Base-by-base conservation (phyloP, 768 basidiomycete genomes). In the Coprinopsis sp. region DNA sequence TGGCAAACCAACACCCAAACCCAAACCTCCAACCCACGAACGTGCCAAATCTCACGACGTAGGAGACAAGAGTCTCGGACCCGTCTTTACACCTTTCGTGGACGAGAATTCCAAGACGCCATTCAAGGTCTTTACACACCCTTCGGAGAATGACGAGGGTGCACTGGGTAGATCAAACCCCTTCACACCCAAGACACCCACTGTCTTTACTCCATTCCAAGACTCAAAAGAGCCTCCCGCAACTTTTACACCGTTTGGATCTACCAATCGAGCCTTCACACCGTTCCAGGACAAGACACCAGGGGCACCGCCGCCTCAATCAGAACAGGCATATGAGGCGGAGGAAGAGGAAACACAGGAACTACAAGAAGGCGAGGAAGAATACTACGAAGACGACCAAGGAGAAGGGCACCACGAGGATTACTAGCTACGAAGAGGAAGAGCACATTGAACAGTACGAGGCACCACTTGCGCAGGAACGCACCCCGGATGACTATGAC, bases 111-210 rank as follows among this genome's bases (percentile, higher is more conserved):
- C 63, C n/a, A 64, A 64, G 43, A 73, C 76, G 6, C 74, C 78
- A 3, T 78, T 71, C 71, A 70, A 84, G 51, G 87, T 90, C 16
- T 90, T 90, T 63, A 85, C 79, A 48, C 77, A 83, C 13, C 87
- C 84, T n/a, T 81, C 81, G 0, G 70, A 72, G 33, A 30, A 42
- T 8, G 68, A 73, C 37, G 58, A 62, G 21, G 73, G 76, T 48
- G 70, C 63, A 22, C 51, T 46, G 31, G 49, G 45, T 6, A 25
- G 21, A n/a, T 33, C 38, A 16, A 65, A 66, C 51, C 63, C 63
- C 5, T 74, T 74, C 49, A 72, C 76, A 16, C 73, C 76, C 21
- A 78, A 79, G 51, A 70, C 70, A 6, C 63, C 65, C 11, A 59
- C 49, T 29, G 58, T 67, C 10, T 74, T 74, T 46, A 71, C 66